These are phyloP conservation scores for Wilhelminamyces savonicus DNA, from an alignment of 805 yeast species.

Conservation along the genomic window DNA sequence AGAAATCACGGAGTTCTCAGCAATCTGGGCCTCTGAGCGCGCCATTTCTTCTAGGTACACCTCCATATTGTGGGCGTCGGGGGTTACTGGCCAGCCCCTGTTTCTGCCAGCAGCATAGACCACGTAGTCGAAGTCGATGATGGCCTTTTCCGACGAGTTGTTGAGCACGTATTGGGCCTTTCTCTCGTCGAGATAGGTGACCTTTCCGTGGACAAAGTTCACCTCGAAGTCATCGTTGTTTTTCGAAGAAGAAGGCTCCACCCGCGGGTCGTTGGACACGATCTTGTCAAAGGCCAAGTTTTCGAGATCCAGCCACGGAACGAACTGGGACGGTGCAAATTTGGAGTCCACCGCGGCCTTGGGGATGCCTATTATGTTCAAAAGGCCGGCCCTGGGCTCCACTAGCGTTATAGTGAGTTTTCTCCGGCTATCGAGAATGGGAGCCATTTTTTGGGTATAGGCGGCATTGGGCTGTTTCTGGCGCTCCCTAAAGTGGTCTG, in stretches of 20 bases:
- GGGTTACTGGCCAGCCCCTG: conserved; percentile 31
- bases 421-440: no score
- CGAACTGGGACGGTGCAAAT: conserved; percentile 32
- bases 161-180: conserved; percentile 21
- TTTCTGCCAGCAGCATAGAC: conserved; percentile 45
- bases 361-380: conserved; percentile 36
- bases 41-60: conserved; percentile 39
- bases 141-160: conserved; percentile 5
- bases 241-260: conserved; percentile 8
- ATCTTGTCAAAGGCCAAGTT: conserved; percentile 23
- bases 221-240: conserved; percentile 5
- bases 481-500: conserved; percentile 17
- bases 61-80: conserved; percentile 11
- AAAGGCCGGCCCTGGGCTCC: conserved; percentile 35
- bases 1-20: conserved; percentile 26
- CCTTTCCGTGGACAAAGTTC: conserved; percentile 29
- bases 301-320: conserved; percentile 24
- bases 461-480: no score
- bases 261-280: conserved; percentile 17
- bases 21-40: conserved; percentile 22
- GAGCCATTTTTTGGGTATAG: no score
- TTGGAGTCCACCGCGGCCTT: conserved; percentile 31
- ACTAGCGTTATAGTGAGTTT: conserved; percentile 9
- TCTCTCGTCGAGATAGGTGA: conserved; percentile 17
- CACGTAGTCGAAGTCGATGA: conserved; percentile 38